These are phyloP conservation scores for Achlya hypogyna DNA, from an alignment of 352 stramenopile species.

Conservation along the genomic window DNA sequence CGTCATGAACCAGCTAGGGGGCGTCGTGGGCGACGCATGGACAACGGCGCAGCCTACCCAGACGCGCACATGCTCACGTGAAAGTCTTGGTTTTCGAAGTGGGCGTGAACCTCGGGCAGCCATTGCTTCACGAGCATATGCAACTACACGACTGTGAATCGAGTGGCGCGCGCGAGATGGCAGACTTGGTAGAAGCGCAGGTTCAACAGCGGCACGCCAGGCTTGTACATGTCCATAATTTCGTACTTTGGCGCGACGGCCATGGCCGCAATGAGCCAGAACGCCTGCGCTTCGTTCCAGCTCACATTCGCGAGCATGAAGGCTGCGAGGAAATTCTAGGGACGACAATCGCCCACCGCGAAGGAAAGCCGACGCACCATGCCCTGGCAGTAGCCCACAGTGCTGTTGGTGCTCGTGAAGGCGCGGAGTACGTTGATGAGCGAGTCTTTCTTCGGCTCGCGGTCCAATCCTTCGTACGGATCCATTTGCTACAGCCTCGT, in stretches of 20 bases:
- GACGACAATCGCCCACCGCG: background rate
- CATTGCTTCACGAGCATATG: slow-evolving; percentile 37
- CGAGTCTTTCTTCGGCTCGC: slow-evolving; percentile 31
- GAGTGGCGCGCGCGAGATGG: background rate
- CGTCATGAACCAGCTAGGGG: slow-evolving; percentile 68
- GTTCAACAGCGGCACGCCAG: slow-evolving; percentile 44
- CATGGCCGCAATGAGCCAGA: slow-evolving; percentile 59
- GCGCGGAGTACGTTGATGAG: slow-evolving; percentile 52
- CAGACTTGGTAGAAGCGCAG: slow-evolving; percentile 47
- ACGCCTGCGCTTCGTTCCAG: slow-evolving; percentile 55
- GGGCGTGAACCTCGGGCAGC: slow-evolving; percentile 31
- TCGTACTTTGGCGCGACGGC: slow-evolving; percentile 44
- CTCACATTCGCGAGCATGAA: slow-evolving; percentile 52
- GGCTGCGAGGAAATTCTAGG: slow-evolving; percentile 41
- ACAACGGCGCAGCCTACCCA: slow-evolving; percentile 37
- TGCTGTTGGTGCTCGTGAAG: slow-evolving; percentile 55
- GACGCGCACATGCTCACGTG: slow-evolving; percentile 60
- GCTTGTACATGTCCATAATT: slow-evolving; percentile 49
- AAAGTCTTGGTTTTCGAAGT: slow-evolving; percentile 53
- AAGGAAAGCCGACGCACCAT: slow-evolving; percentile 27
- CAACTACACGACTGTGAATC: slow-evolving; percentile 26
- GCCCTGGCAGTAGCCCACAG: slow-evolving; percentile 67
- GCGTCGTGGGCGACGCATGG: background rate
- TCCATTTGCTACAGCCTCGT: background rate
- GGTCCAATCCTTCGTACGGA: background rate